Evolutionary conservation across 2,329 filamentous ascomycete species (phyloP).

Genomic region (Coccinonectria pachysandricola): DNA sequence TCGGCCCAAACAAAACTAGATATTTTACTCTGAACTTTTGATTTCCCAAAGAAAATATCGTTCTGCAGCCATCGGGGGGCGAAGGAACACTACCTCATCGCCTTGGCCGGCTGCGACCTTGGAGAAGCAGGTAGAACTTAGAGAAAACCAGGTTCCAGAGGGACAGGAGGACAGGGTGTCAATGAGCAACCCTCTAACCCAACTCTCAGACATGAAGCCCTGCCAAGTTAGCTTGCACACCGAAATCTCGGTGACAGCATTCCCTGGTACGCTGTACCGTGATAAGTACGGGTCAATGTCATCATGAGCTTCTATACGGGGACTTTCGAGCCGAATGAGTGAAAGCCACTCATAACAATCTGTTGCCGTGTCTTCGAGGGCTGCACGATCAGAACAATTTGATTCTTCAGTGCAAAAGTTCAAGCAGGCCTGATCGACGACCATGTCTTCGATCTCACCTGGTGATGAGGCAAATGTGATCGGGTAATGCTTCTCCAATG

Average conservation of each 20-base stretch:
- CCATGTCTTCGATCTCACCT: slow-evolving; percentile 8
- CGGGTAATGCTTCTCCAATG: slow-evolving; percentile 36
- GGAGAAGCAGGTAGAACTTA: slow-evolving; percentile 42
- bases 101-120: slow-evolving; percentile 32
- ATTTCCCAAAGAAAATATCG: slow-evolving; percentile 55
- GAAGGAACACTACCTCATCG: slow-evolving; percentile 43
- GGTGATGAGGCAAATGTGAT: slow-evolving; percentile 28
- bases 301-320: slow-evolving; percentile 48
- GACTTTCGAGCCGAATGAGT: slow-evolving; percentile 54
- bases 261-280: slow-evolving; percentile 50
- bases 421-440: slow-evolving; percentile 16
- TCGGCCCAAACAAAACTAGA: slow-evolving; percentile 47
- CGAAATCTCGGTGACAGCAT: slow-evolving; percentile 16
- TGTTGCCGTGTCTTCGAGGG: slow-evolving; percentile 52
- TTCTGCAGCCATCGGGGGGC: slow-evolving; percentile 35
- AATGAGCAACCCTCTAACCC: slow-evolving; percentile 39
- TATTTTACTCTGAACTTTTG: slow-evolving; percentile 30
- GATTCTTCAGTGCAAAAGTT: slow-evolving; percentile 18
- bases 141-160: slow-evolving; percentile 43
- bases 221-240: slow-evolving; percentile 47
- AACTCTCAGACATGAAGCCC: slow-evolving; percentile 45
- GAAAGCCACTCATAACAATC: slow-evolving; percentile 68
- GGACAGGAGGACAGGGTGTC: slow-evolving; percentile 33
- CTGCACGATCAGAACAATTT: slow-evolving; percentile 29
- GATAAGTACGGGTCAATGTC: slow-evolving; percentile 58